Conservation (phyloP, 257 asterid species). For the Echites panduratus region DNA sequence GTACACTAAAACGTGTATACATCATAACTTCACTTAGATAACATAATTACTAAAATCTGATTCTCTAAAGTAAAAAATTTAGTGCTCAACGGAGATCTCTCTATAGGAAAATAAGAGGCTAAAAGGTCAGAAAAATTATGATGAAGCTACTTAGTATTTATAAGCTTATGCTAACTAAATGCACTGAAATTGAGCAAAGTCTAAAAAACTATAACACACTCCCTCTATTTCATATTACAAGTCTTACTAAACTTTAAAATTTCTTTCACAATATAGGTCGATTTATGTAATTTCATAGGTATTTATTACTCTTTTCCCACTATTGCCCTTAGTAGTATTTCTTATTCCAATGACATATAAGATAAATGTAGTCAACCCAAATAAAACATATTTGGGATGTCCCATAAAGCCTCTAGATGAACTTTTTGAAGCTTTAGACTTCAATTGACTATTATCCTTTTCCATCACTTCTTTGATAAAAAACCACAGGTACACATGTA, state of each 20-base stretch:
- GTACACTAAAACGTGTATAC: neutral
- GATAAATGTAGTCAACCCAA: neutral
- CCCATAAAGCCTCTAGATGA: neutral
- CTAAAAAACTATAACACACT: neutral
- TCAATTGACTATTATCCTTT: neutral
- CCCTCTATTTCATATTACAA: too few species aligned
- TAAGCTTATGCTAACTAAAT: neutral
- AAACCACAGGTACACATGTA: neutral
- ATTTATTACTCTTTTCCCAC: too few species aligned
- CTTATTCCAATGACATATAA: neutral
- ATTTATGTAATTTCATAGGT: too few species aligned
- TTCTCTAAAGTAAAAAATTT: neutral
- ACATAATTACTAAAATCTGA: neutral
- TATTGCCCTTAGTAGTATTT: neutral
- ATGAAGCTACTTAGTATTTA: neutral
- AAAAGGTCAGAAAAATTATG: neutral
- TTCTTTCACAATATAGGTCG: too few species aligned
- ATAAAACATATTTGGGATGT: neutral
- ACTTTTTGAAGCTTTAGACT: neutral
- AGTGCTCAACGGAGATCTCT: neutral
- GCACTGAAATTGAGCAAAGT: neutral
- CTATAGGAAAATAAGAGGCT: neutral
- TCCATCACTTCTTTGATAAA: neutral
- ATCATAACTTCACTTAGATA: neutral
- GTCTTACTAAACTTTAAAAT: too few species aligned